Base-by-base conservation (phyloP, 257 asterid species). In the Lantana camara region DNA sequence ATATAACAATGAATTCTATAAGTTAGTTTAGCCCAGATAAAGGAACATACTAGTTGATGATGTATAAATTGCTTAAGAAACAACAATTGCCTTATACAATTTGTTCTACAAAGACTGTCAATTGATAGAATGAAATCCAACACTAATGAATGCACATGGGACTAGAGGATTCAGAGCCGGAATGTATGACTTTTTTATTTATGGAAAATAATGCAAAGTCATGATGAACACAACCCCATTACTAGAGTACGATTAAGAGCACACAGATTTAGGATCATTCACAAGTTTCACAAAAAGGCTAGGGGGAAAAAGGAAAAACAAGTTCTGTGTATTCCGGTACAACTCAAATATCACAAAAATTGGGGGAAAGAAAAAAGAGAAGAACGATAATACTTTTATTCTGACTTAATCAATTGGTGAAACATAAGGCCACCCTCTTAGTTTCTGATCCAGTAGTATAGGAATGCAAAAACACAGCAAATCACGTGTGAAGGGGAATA, bases 1-100 rank as follows among this genome's bases (percentile, higher is more conserved):
- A 15, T 50, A 19, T 14, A 35, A 40, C 45, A n/a, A 51, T 54
- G 49, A 46, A 17, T 15, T 16, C 40, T 14, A 44, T 4, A 20
- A 51, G 13, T 50, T 41, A 8, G 45, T 46, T 29, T 23, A 4
- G 38, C 20, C 23, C 21, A 57, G 27, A 29, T 21, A 4, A 49
- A 29, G 63, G 9, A 42, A 23, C 64, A 34, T 24, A 52, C 35
- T 54, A 56, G 14, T 35, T 38, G 48, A 9, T 21, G 32, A 12
- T 44, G 40, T 37, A 20, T 17, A 19, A 48, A 71, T 19, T 20
- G 42, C 16, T 21, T 17, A 24, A 17, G 29, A 5, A 35, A 9
- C 16, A 11, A 27, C 57, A 75, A 51, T 40, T 54, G 29, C 67
- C 60, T 48, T 2, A 32, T 5, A 55, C 17, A 56, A 66, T 52